Conservation (phyloP, 2,329 filamentous ascomycete genomes). For the Gliomastix tumulicola region DNA sequence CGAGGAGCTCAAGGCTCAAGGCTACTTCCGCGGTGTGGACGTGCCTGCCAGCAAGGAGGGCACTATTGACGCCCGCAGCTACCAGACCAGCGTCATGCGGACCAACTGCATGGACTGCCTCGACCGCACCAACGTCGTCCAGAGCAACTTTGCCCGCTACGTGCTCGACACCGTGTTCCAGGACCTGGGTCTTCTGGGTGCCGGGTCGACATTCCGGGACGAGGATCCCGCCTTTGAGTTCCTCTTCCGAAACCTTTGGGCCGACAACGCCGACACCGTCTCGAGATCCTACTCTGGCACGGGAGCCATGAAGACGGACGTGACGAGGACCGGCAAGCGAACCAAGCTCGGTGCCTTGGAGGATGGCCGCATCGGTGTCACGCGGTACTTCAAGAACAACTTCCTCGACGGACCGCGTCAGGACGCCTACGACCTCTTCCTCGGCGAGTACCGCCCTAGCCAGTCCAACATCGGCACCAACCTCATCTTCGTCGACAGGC, state of each 20-base stretch:
- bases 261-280: constrained; percentile 95
- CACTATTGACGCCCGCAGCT: constrained; percentile 69
- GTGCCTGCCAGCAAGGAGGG: constrained; percentile 66
- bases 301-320: constrained; percentile 95
- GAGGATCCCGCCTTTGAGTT: constrained; percentile 79
- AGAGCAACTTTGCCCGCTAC: constrained; percentile 91
- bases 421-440: constrained; percentile 91
- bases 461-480: constrained; percentile 63
- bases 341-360: constrained; percentile 80
- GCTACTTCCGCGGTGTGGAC: constrained; percentile 90
- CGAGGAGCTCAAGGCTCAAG: constrained; percentile 68
- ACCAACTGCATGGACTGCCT: constrained; percentile 99
- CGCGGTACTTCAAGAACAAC: constrained; percentile 88
- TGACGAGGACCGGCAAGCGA: constrained; percentile 86
- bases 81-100: constrained; percentile 84
- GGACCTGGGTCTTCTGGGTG: constrained; percentile 71
- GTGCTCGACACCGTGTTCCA: constrained; percentile 82
- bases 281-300: constrained; percentile 92
- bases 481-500: constrained; percentile 73
- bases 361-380: constrained; percentile 82
- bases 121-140: constrained; percentile 94
- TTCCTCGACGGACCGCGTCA: constrained; percentile 90
- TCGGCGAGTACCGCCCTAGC: constrained; percentile 76
- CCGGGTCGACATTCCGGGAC: constrained; percentile 67
- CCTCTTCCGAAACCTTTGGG: constrained; percentile 96